Conservation (phyloP, 352 stramenopile species). For the Pythium phragmiticola region DNA sequence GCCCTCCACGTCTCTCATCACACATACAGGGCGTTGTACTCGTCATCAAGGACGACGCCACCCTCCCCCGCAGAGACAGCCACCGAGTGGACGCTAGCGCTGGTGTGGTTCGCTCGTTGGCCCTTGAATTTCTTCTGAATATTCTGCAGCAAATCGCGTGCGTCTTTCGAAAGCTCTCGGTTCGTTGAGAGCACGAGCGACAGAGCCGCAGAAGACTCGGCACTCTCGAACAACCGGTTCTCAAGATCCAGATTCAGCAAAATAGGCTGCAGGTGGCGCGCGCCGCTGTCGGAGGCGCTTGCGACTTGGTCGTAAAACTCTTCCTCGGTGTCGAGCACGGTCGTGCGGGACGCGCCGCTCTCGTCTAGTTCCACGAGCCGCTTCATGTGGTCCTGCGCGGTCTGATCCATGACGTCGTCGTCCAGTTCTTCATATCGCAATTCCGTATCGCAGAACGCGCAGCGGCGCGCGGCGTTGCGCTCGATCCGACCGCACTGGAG, state of each 20-base stretch:
- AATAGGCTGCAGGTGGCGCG: constrained; percentile 29
- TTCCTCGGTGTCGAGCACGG: constrained; percentile 44
- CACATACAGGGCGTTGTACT: constrained; percentile 53
- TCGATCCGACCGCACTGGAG: constrained; percentile 67
- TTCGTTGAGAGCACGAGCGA: constrained; percentile 38
- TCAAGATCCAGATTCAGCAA: constrained; percentile 51
- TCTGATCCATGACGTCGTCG: constrained; percentile 32
- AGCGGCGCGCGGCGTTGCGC: constrained; percentile 51
- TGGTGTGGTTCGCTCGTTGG: neutral
- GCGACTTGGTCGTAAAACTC: constrained; percentile 30
- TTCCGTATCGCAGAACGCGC: constrained; percentile 55
- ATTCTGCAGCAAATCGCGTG: constrained; percentile 47
- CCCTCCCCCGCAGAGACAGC: constrained; percentile 6
- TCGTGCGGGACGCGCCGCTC: constrained; percentile 41
- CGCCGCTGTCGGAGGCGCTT: constrained; percentile 4
- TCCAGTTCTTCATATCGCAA: constrained; percentile 54
- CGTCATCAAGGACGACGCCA: constrained; percentile 41
- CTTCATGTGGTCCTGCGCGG: constrained; percentile 54
- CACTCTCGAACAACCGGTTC: constrained; percentile 39
- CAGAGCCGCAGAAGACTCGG: neutral
- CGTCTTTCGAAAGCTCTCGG: constrained; percentile 52
- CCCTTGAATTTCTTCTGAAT: constrained; percentile 42
- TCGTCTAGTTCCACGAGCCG: constrained; percentile 51
- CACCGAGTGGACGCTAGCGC: neutral
- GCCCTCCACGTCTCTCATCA: constrained; percentile 16